Evolutionary conservation across 2,329 filamentous ascomycete species (phyloP).

Genomic region (Aspergillus sp.): DNA sequence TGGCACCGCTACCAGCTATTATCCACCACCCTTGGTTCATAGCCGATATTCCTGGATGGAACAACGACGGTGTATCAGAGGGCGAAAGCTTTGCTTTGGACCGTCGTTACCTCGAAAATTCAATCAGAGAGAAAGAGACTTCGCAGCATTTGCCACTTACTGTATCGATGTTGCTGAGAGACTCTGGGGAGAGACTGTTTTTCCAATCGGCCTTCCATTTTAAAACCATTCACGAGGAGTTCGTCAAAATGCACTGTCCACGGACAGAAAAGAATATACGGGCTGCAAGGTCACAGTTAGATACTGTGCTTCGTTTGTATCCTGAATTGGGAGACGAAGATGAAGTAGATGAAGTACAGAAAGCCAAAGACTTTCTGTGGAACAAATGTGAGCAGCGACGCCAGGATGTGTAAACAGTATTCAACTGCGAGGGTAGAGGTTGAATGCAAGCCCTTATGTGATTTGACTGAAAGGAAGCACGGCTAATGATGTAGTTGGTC

Average conservation of each 20-base stretch:
- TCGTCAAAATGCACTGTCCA: slow-evolving; percentile 13
- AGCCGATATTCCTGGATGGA: slow-evolving; percentile 14
- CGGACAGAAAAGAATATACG: slow-evolving; percentile 11
- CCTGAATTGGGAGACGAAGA: no score
- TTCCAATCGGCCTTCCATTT: slow-evolving; percentile 15
- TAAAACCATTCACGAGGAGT: slow-evolving; percentile 11
- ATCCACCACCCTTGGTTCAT: slow-evolving; percentile 18
- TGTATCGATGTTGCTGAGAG: slow-evolving; percentile 6
- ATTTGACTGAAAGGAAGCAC: no score
- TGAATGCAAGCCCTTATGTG: no score
- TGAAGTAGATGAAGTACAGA: no score
- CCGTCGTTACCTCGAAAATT: slow-evolving; percentile 8
- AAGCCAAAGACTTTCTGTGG: no score
- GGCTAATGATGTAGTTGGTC: no score
- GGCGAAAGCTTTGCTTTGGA: slow-evolving; percentile 10
- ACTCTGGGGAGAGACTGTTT: slow-evolving; percentile 13
- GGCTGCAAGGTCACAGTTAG: slow-evolving; percentile 3
- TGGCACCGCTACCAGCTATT: slow-evolving; percentile 14
- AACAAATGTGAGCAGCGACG: no score
- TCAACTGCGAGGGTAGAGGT: no score
- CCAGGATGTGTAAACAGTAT: no score
- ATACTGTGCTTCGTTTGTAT: no score
- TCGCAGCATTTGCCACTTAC: slow-evolving; percentile 3
- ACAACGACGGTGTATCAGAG: slow-evolving; percentile 10
- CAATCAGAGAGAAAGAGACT: slow-evolving; percentile 6